A percentile compares a stretch with the other conserved stretches of the same genome.
Evolutionary conservation across 768 basidiomycete genomes (phyloP).

Genomic region (Termitomyces bulborhizus): DNA sequence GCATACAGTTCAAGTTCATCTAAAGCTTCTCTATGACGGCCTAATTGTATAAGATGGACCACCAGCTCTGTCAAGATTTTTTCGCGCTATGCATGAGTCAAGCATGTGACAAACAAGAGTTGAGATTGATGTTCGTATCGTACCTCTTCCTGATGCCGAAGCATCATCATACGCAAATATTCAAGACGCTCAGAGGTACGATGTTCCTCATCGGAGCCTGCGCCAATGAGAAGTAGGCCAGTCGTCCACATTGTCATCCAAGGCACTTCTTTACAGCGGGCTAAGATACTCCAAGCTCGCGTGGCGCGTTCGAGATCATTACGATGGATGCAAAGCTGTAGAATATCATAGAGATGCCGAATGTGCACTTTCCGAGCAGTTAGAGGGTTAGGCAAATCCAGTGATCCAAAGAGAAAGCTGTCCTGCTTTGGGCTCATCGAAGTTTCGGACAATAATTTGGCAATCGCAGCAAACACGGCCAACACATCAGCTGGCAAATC

Average conservation of each 20-base stretch:
- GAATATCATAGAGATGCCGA: conserved; percentile 65
- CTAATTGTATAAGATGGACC: conserved; percentile 54
- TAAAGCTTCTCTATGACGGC: conserved; percentile 61
- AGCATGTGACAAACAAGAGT: not conserved
- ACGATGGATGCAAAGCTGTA: conserved; percentile 66
- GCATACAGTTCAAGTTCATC: conserved; percentile 83
- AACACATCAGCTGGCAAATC: conserved; percentile 19
- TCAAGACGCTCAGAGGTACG: conserved; percentile 36
- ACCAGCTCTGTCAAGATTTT: conserved; percentile 70
- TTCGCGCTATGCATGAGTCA: conserved; percentile 48
- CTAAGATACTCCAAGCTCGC: conserved; percentile 68
- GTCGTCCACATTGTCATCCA: conserved; percentile 72
- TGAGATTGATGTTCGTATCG: conserved; percentile 26
- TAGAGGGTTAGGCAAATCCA: conserved; percentile 39
- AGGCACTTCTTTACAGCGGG: conserved; percentile 70
- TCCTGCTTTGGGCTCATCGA: conserved; percentile 18
- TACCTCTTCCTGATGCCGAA: conserved; percentile 62
- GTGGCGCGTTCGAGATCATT: conserved; percentile 58
- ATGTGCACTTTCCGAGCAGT: conserved; percentile 67
- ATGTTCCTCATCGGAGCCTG: conserved; percentile 21
- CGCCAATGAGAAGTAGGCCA: conserved; percentile 50
- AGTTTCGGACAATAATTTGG: not conserved
- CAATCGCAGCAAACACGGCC: conserved; percentile 5
- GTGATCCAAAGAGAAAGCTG: conserved; percentile 57
- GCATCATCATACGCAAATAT: conserved; percentile 66